Evolutionary conservation across 2,329 filamentous ascomycete species (phyloP), one percentile per base, ranked within the genome.

Genomic region (Trichoderma guizhouense): DNA sequence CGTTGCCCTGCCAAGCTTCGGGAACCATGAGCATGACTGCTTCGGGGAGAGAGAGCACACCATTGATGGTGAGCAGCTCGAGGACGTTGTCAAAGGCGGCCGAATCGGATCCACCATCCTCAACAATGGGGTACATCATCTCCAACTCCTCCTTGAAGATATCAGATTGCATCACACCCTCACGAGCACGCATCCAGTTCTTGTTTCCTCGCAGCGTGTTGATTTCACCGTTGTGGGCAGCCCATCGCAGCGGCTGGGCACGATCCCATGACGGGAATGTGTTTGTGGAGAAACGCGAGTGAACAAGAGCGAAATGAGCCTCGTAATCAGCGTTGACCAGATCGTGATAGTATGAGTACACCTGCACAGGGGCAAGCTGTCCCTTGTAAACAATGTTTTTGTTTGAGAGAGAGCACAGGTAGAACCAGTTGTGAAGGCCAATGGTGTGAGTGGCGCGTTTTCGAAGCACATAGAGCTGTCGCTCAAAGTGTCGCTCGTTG

Each of bases 341-440:
- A 85, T 98, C 95, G 83, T 98, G 93, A 84, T 97, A 98, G 86
- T 98, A 98, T 81, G 97, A 92, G 84, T 98, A 98, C 67, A 98
- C 95, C 86, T 98, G 95, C 34, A 95, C 90, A 28, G 95, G 95
- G 58, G 95, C 92, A 76, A 98, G 87, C 82, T 98, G 96, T 75
- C 95, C 95, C 88, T 98, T 98, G 89, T 98, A 98, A 73, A 98
- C 93, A 84, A 98, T 98, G 86, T 98, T 98, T 85, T 95, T 95
- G 90, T 97, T 98, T 82, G 91, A 96, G 76, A 98, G 85, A 64
- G 94, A 97, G 88, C 95, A 98, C 72, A 98, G 87, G 82, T 98
- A 98, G 87, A 98, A 98, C 95, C 95, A 98, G 83, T 98, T 98
- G 83, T 97, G 94, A 71, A 98, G 88, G 73, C 95, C 95, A 80